Base-by-base conservation (phyloP, 202 grass and related monocot genomes). In the Bolboschoenoplectus hybrid region DNA sequence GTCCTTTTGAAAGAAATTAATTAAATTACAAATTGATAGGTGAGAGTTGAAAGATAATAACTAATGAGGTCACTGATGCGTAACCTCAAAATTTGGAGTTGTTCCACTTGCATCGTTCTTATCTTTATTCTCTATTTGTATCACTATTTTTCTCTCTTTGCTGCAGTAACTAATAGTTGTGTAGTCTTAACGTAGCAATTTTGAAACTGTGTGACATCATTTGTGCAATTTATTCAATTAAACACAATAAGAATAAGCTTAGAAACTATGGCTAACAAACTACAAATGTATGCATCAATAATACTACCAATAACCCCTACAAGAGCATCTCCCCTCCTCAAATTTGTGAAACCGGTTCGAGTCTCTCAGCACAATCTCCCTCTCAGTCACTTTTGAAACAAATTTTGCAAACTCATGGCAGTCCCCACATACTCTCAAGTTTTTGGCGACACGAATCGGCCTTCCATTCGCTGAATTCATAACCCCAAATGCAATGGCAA, bases 331-430 rank as follows among this genome's bases (percentile, higher is more conserved):
- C 12, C 95, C 95, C 71, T 82, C 81, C 77, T 89, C 91, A 82
- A 95, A 97, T 88, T 88, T 89, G 67, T 97, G 95, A 82, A 97
- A 97, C 57, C 89, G 74, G 76, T 85, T 95, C 14, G 95, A 88
- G 77, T 93, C 82, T 72, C 85, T 88, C 67, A 95, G 61, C 16
- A 88, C 75, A 71, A 89, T 94, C 65, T 93, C 82, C 70, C 88
- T 86, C 52, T 40, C 55, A 38, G 77, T 67, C 82, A 83, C 89
- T 85, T 90, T 91, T 60, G 86, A 82, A 19, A 95, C 91, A 74
- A 92, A 95, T 85, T 89, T 95, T 67, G 88, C 83, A 14, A 87
- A 80, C 85, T 97, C 92, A 81, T 97, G 95, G 87, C 92, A 97
- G 79, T 92, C 89, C 11, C 85, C 89, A 74, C 95, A 97, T 7